These are phyloP conservation scores for Erigeron philadelphicus DNA, from an alignment of 140 eudicot genomes.

Conservation along the genomic window DNA sequence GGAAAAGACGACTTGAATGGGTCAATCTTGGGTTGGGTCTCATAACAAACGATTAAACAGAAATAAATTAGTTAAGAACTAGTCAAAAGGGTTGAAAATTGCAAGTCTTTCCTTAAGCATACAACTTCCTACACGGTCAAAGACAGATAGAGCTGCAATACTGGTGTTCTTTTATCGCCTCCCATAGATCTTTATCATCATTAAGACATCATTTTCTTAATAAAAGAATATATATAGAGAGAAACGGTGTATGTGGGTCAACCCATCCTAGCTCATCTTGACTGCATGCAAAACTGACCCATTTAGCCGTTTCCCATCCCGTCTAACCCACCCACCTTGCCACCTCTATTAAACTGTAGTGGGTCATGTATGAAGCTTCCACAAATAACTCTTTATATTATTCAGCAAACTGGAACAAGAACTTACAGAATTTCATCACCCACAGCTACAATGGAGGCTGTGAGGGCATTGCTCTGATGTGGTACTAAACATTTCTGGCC, in stretches of 20 bases:
- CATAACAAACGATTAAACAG: no score
- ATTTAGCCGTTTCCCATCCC: neutral
- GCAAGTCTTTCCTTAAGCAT: neutral
- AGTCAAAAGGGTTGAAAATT: neutral
- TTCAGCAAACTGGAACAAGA: constrained; percentile 16
- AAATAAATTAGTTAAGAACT: neutral
- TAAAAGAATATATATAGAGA: neutral
- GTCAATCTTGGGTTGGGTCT: neutral
- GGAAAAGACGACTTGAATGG: neutral
- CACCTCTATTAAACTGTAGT: neutral
- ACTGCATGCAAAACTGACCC: neutral
- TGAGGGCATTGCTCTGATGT: constrained; percentile 31
- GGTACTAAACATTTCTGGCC: constrained; percentile 43
- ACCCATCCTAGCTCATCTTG: neutral
- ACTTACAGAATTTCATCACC: constrained; percentile 97
- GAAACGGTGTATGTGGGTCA: neutral
- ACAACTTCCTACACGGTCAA: neutral
- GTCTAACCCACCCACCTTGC: neutral
- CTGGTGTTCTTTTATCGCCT: neutral
- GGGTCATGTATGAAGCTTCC: neutral
- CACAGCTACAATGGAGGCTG: constrained; percentile 85
- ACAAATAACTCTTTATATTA: neutral
- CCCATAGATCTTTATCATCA: no score
- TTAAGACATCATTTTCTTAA: neutral
- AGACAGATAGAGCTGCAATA: neutral